Base-by-base conservation (phyloP, 2,329 filamentous ascomycete genomes). In the Penicillium sp. region DNA sequence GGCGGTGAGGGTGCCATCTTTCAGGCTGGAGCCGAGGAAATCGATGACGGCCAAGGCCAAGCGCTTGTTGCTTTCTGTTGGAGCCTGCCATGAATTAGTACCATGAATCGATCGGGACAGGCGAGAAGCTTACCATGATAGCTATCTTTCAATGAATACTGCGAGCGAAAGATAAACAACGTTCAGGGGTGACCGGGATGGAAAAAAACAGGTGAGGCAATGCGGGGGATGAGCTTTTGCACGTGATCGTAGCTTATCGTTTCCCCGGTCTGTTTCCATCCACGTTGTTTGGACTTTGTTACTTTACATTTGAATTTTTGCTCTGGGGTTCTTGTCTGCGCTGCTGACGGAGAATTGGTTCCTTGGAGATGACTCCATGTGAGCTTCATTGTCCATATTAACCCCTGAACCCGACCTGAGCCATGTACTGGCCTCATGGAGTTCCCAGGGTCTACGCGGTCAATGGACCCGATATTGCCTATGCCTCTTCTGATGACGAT, bases 31-130 rank as follows among this genome's bases (percentile, higher is more conserved):
- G 68, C 84, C 84, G 60, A 99, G 88, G 81, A 96, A 99, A 79
- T 97, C 91, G 81, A 96, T 91, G 76, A 99, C 93, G 68, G 94
- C 91, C 74, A 99, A 90, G 76, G 94, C 94, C 63, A 99, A 89
- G 79, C 92, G 91, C 85, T 99, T 88, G 75, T 86, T 86, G 53
- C 85, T 85, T 65, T 82, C 80, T 55, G 72, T 73, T 15, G 74
- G 73, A 58, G 75, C 74, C 75, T 77, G 59, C 15, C n/a, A 34
- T 13, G n/a, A 21, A 11, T 33, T 5, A 59, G 51, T 50, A 46
- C 29, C n/a, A 21, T 31, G 21, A 34, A n/a, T n/a, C 16, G 4
- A 25, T 31, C 23, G 6, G 23, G 13, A 33, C 34, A 34, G 11
- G 11, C 2, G 23, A 15, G 6, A 36, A 29, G 36, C 55, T 50